phyloP scores from a whole-genome alignment of 1,284 basidiomycete genomes.

The Moesziomyces sp. region DNA sequence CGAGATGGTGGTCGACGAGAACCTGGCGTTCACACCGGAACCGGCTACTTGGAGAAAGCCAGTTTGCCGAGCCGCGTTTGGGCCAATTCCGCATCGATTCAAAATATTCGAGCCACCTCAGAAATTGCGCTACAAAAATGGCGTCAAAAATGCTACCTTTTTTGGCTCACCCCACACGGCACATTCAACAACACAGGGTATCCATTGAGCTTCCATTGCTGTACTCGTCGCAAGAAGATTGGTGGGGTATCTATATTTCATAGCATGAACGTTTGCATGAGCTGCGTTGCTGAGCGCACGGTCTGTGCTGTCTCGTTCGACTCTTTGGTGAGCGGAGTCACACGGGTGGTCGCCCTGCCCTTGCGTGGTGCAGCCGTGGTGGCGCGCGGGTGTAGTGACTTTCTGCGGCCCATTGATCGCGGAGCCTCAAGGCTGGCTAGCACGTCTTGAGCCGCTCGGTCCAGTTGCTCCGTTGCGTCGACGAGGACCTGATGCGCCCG shows the following conservation, averaged over 20 bases:
- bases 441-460: slow-evolving; percentile 10
- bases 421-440: neutral
- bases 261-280: neutral
- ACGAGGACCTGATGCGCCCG: slow-evolving; percentile 8
- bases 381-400: slow-evolving; percentile 17
- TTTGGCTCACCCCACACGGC: neutral
- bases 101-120: neutral
- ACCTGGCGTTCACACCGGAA: neutral
- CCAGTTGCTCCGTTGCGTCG: slow-evolving; percentile 6
- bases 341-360: slow-evolving; percentile 14
- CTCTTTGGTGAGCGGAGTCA: slow-evolving; percentile 3
- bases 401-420: slow-evolving; percentile 9
- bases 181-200: slow-evolving; percentile 1
- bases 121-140: neutral
- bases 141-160: neutral
- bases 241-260: neutral
- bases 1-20: neutral
- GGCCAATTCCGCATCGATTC: neutral
- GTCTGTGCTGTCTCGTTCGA: neutral
- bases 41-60: neutral
- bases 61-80: neutral
- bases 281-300: neutral
- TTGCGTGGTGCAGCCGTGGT: slow-evolving; percentile 15
- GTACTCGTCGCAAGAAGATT: neutral
- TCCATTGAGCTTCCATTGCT: slow-evolving; percentile 1